Percentiles rank a stretch among this genome's conserved stretches.
phyloP scores from a whole-genome alignment of 176 grass and related monocot species.

The Lolium rigidum region DNA sequence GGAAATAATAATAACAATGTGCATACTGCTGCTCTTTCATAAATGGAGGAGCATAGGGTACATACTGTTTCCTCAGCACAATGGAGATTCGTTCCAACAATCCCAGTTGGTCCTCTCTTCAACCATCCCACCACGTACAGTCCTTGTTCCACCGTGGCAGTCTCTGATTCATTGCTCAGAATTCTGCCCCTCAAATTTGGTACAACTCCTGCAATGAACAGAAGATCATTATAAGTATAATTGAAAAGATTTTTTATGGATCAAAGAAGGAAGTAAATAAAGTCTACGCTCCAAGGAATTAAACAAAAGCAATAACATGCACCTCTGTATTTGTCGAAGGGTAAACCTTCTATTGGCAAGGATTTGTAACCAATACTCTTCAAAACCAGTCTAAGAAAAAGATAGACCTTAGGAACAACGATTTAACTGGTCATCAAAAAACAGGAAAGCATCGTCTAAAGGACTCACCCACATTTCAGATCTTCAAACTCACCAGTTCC shows the following conservation, averaged over 20 bases:
- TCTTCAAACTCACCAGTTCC: conserved; percentile 86
- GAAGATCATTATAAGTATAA: not conserved
- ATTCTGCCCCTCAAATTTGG: conserved; percentile 78
- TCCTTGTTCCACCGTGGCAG: conserved; percentile 58
- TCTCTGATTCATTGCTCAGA: conserved; percentile 50
- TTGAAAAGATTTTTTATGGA: not conserved
- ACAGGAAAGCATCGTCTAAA: conserved; percentile 40
- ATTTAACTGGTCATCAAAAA: conserved; percentile 26
- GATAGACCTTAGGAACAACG: conserved; percentile 3
- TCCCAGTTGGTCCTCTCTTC: conserved; percentile 95
- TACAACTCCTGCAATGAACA: conserved; percentile 62
- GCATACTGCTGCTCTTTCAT: not conserved
- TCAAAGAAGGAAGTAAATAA: conserved; percentile 8
- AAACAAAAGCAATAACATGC: conserved; percentile 13
- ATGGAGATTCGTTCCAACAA: conserved; percentile 84
- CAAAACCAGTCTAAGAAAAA: conserved; percentile 68
- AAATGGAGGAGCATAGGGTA: conserved; percentile 1
- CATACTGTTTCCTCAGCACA: conserved; percentile 94
- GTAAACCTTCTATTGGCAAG: conserved; percentile 73
- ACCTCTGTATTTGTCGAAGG: conserved; percentile 84
- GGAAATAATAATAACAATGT: conserved; percentile 2
- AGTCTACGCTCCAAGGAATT: not conserved
- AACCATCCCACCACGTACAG: conserved; percentile 94
- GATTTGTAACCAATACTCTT: conserved; percentile 98
- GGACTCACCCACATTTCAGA: conserved; percentile 72